A percentile compares a stretch with the other conserved stretches of the same genome.
Conservation (phyloP, 2,329 filamentous ascomycete genomes). For the Fusarium agapanthi region DNA sequence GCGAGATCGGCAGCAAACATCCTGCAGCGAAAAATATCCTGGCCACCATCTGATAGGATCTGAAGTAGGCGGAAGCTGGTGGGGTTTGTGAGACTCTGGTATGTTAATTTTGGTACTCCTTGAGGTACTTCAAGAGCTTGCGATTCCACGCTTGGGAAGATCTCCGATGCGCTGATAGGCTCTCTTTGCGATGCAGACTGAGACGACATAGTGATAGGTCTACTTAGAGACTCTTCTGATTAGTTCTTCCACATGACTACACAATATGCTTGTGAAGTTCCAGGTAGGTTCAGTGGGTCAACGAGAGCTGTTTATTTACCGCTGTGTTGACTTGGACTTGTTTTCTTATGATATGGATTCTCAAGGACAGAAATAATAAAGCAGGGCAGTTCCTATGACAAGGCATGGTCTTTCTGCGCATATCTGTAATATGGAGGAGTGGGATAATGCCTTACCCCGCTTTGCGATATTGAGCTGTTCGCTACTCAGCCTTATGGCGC, state of each 20-base stretch:
- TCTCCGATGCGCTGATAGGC: neutral
- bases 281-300: neutral
- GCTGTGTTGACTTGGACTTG: neutral
- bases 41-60: neutral
- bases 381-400: no score
- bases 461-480: neutral
- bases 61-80: neutral
- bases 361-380: fast-evolving
- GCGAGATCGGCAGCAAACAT: neutral
- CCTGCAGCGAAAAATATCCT: neutral
- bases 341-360: fast-evolving
- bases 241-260: neutral
- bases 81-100: neutral
- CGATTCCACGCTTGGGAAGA: neutral
- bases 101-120: neutral
- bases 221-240: fast-evolving
- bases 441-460: neutral
- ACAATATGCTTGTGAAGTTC: no score
- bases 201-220: neutral
- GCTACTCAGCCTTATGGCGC: neutral
- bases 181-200: neutral
- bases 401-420: neutral
- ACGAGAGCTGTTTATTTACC: fast-evolving
- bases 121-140: neutral
- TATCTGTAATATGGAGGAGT: neutral